A percentile compares a stretch with the other conserved stretches of the same genome.
Conservation (phyloP, 768 basidiomycete genomes). For the Pleurotus giganteus region DNA sequence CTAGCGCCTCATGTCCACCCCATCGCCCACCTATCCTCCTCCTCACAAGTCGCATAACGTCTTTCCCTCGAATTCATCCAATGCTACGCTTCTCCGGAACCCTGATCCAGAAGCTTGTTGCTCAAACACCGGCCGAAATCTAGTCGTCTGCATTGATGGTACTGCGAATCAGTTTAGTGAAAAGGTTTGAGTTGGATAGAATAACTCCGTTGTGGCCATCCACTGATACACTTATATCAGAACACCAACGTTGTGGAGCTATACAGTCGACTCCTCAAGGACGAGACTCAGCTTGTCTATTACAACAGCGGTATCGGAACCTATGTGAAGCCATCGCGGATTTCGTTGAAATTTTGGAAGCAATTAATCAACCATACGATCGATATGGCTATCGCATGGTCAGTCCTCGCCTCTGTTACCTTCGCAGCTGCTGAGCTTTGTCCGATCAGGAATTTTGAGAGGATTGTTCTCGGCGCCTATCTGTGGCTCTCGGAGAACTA, state of each 20-base stretch:
- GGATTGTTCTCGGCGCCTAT: slow-evolving; percentile 34
- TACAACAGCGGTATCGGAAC: slow-evolving; percentile 34
- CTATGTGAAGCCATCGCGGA: slow-evolving; percentile 22
- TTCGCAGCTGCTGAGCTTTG: not conserved
- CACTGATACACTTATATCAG: slow-evolving; percentile 17
- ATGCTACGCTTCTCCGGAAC: too few relatives aligned
- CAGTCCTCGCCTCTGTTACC: not conserved
- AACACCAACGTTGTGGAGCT: slow-evolving; percentile 31
- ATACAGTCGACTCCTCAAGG: slow-evolving; percentile 22
- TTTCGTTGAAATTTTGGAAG: slow-evolving; percentile 16
- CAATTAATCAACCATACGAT: slow-evolving; percentile 21
- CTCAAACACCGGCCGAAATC: slow-evolving; percentile 22
- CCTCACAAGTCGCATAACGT: too few relatives aligned
- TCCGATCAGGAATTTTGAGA: slow-evolving; percentile 31
- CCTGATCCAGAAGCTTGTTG: too few relatives aligned
- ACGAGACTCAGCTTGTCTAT: slow-evolving; percentile 22
- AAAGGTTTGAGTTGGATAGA: slow-evolving; percentile 19
- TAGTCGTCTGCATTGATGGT: slow-evolving; percentile 36
- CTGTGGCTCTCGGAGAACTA: slow-evolving; percentile 41
- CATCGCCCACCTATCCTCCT: too few relatives aligned
- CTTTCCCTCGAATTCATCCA: too few relatives aligned
- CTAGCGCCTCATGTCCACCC: too few relatives aligned
- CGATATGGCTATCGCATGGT: slow-evolving; percentile 38
- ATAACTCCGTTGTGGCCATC: not conserved
- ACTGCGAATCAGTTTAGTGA: slow-evolving; percentile 33